Conservation (phyloP, 768 basidiomycete genomes). For the Boletus fagicola region DNA sequence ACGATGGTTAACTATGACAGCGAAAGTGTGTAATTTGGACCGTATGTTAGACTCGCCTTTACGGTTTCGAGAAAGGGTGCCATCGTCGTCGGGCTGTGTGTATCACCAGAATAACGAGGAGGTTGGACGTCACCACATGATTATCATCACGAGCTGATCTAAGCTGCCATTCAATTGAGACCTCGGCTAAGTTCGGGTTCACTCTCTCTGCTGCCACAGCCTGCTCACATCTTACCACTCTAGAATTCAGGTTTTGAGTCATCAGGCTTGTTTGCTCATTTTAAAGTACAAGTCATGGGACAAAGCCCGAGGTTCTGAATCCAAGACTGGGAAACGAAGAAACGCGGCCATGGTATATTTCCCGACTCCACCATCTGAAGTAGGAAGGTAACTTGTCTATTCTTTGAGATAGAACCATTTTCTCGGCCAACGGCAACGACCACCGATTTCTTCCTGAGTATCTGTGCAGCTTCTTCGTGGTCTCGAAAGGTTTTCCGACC, state of each 20-base stretch:
- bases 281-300: background rate
- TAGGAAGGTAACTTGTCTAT: background rate
- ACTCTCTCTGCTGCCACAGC: background rate
- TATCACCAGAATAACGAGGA: background rate
- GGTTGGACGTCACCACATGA: background rate
- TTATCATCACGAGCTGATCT: background rate
- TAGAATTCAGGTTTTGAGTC: background rate
- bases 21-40: background rate
- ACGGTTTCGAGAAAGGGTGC: slow-evolving; percentile 74
- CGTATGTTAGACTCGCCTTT: slow-evolving; percentile 42
- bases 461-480: background rate
- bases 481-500: background rate
- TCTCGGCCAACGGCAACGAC: background rate
- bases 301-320: background rate
- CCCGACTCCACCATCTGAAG: background rate
- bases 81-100: slow-evolving; percentile 41
- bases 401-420: background rate
- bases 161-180: background rate
- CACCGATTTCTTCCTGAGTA: background rate
- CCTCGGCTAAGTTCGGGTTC: background rate
- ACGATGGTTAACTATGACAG: background rate
- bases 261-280: too few species aligned
- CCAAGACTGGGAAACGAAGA: too few species aligned
- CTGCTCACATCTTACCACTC: background rate
- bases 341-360: too few species aligned